Conservation (phyloP, 495 filamentous ascomycete species). For the Hypoxylon perforatum region DNA sequence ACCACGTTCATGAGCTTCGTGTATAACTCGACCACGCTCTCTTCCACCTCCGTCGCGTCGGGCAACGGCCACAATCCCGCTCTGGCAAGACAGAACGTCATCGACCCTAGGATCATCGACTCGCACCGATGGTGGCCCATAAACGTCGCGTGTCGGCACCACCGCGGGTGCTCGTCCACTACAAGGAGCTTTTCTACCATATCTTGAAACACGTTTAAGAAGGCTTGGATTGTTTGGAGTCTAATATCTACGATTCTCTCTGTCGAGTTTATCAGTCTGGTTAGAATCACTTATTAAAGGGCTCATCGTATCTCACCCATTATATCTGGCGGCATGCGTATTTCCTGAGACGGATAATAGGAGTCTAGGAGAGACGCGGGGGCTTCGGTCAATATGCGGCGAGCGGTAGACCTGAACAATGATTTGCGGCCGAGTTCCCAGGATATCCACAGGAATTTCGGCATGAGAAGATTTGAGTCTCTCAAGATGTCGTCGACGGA, state of each 20-base stretch:
- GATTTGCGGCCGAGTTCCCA: slow-evolving; percentile 13
- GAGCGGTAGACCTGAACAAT: neutral
- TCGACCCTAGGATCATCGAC: slow-evolving; percentile 32
- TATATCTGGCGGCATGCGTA: slow-evolving; percentile 12
- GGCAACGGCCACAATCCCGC: slow-evolving; percentile 27
- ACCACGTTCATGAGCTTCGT: slow-evolving; percentile 1
- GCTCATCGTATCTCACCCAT: slow-evolving; percentile 15
- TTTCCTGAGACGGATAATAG: neutral
- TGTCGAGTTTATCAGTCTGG: neutral
- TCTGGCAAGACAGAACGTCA: slow-evolving; percentile 25
- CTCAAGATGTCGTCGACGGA: neutral
- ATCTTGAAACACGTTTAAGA: slow-evolving; percentile 16
- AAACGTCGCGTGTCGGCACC: slow-evolving; percentile 14
- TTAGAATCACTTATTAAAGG: neutral
- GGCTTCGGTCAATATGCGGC: slow-evolving; percentile 3
- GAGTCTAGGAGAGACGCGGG: neutral
- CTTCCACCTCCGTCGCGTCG: slow-evolving; percentile 15
- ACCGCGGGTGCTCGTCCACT: slow-evolving; percentile 27
- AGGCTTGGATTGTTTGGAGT: slow-evolving; percentile 14
- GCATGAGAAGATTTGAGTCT: slow-evolving; percentile 1
- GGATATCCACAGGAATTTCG: slow-evolving; percentile 7
- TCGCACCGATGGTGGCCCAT: slow-evolving; percentile 27
- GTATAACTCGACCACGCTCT: slow-evolving; percentile 3
- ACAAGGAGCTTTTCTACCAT: slow-evolving; percentile 17
- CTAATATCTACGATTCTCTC: slow-evolving; percentile 6